phyloP scores from a whole-genome alignment of 768 basidiomycete species.

The Amanita rimosa region DNA sequence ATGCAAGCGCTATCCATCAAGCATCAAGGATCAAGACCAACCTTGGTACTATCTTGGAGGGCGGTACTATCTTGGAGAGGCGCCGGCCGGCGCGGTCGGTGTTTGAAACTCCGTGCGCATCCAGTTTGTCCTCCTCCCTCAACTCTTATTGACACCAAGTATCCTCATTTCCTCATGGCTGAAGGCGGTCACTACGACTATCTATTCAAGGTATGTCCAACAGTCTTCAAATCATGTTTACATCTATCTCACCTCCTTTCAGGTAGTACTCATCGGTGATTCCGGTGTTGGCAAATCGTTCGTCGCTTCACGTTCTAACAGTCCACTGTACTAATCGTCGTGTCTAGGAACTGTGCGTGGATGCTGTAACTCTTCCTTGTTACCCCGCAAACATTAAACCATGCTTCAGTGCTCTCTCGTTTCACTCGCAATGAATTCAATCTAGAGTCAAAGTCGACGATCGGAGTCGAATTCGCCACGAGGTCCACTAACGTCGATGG shows the following conservation, averaged over 20 bases:
- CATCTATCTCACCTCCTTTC: conserved; percentile 6
- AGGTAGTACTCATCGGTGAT: conserved; percentile 99
- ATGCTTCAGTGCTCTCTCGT: conserved; percentile 84
- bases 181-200: conserved; percentile 97
- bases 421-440: conserved; percentile 99
- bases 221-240: background rate
- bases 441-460: conserved; percentile 97
- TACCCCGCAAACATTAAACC: background rate
- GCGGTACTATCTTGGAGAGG: too few relatives aligned
- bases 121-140: conserved; percentile 8
- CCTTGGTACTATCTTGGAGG: too few relatives aligned
- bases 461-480: conserved; percentile 98
- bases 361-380: background rate
- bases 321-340: conserved; percentile 4
- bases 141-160: too few relatives aligned
- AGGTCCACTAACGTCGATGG: conserved; percentile 91
- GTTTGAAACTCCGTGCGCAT: conserved; percentile 15
- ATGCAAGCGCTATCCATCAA: too few relatives aligned
- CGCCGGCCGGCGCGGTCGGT: too few relatives aligned
- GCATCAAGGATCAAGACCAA: too few relatives aligned
- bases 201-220: conserved; percentile 80
- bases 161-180: conserved; percentile 38
- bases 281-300: conserved; percentile 99
- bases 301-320: conserved; percentile 26
- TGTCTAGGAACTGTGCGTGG: conserved; percentile 52